Percentiles rank a stretch among this genome's conserved stretches.
Evolutionary conservation across 176 grass and related monocot genomes (phyloP).

Genomic region (Pontederia crassipes): DNA sequence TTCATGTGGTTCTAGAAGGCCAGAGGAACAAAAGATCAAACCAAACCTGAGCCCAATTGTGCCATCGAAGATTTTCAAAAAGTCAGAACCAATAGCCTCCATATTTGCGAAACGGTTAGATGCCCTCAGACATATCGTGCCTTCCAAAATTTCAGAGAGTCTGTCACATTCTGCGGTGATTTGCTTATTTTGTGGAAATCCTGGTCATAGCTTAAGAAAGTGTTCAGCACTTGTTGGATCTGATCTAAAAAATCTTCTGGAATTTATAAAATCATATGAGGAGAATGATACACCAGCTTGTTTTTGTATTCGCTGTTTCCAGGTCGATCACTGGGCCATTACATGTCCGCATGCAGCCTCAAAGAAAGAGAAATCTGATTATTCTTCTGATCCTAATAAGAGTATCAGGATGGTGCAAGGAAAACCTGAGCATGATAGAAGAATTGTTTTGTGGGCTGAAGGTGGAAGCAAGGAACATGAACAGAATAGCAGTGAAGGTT

Average conservation of each 20-base stretch:
- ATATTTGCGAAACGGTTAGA: constrained; percentile 75
- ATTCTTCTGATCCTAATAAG: background rate
- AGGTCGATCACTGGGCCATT: constrained; percentile 15
- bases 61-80: constrained; percentile 39
- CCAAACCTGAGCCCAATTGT: constrained; percentile 41
- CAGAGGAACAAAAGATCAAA: constrained; percentile 32
- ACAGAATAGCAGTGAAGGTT: no score
- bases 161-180: background rate
- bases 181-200: constrained; percentile 18
- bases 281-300: background rate
- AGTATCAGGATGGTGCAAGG: constrained; percentile 13
- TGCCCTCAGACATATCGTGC: constrained; percentile 12
- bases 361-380: background rate
- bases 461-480: no score
- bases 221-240: constrained; percentile 5
- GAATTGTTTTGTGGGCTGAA: constrained; percentile 19
- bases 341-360: constrained; percentile 4
- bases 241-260: background rate
- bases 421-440: constrained; percentile 5
- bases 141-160: constrained; percentile 18
- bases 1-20: constrained; percentile 17
- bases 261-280: constrained; percentile 3
- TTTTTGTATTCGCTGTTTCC: constrained; percentile 9
- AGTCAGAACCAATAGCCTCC: constrained; percentile 56
- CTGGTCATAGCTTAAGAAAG: constrained; percentile 5